Percentiles rank a stretch among this genome's conserved stretches.
These are phyloP conservation scores for Lactarius trivialis DNA, from an alignment of 768 basidiomycete genomes.

Conservation along the genomic window DNA sequence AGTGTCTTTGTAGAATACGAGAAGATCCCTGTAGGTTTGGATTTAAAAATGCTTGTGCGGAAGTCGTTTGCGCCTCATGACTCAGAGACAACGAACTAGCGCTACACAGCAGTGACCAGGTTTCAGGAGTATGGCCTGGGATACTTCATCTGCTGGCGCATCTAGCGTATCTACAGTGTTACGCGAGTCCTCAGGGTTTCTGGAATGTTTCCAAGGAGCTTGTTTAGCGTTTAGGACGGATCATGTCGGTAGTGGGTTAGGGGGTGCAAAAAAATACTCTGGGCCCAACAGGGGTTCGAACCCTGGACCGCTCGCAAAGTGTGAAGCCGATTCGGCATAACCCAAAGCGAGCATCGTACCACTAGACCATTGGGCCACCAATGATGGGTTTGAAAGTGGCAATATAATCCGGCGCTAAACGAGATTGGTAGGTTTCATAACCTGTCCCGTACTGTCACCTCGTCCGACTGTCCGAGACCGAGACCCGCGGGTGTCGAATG, in stretches of 20 bases:
- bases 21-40: neutral
- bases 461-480: neutral
- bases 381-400: constrained; percentile 5
- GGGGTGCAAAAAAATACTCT: constrained; percentile 11
- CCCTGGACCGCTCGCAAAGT: constrained; percentile 43
- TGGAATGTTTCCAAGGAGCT: neutral
- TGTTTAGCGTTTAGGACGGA: neutral
- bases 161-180: neutral
- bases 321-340: constrained; percentile 3
- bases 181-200: neutral
- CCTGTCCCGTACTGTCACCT: neutral
- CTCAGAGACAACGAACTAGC: neutral
- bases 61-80: neutral
- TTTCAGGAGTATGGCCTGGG: neutral
- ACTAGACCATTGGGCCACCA: constrained; percentile 38
- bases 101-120: neutral
- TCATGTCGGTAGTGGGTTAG: neutral
- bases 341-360: constrained; percentile 51
- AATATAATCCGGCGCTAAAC: constrained; percentile 6
- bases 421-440: constrained; percentile 7
- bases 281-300: constrained; percentile 46
- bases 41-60: neutral
- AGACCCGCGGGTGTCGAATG: constrained; percentile 37
- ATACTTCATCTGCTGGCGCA: too few relatives aligned
- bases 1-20: neutral